A percentile compares a stretch with the other conserved stretches of the same genome.
These are phyloP conservation scores for Colletotrichum incanum DNA, from an alignment of 2,329 filamentous ascomycete genomes.

Conservation along the genomic window DNA sequence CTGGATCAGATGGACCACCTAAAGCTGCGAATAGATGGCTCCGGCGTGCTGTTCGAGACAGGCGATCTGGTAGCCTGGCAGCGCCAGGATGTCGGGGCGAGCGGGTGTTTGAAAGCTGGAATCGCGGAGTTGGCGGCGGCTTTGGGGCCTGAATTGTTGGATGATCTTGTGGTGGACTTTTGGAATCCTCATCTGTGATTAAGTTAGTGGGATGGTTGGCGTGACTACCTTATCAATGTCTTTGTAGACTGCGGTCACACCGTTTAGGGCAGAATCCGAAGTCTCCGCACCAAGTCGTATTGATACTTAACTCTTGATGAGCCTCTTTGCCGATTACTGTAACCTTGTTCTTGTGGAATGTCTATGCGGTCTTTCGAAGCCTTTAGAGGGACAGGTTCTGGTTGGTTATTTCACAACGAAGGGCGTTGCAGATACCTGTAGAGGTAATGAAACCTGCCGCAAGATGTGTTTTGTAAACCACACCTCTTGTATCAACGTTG, in stretches of 20 bases:
- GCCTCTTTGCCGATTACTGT: too few species aligned
- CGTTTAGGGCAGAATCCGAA: neutral
- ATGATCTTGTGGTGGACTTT: constrained; percentile 73
- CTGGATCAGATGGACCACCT: constrained; percentile 72
- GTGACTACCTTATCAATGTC: too few species aligned
- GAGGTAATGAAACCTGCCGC: neutral
- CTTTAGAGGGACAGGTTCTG: too few species aligned
- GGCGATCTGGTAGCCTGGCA: constrained; percentile 75
- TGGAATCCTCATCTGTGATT: constrained; percentile 27
- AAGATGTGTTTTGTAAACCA: too few species aligned
- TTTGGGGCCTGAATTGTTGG: constrained; percentile 73
- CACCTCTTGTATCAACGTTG: neutral
- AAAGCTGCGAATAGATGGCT: constrained; percentile 64
- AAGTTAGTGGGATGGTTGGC: neutral
- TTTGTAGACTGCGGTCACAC: neutral
- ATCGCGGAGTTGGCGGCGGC: constrained; percentile 79
- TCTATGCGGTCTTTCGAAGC: neutral
- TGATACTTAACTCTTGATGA: neutral
- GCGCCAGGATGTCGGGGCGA: constrained; percentile 58
- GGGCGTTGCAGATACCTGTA: neutral
- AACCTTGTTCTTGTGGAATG: neutral
- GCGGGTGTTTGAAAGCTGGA: constrained; percentile 70
- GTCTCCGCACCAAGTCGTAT: neutral
- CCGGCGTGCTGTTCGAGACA: constrained; percentile 57
- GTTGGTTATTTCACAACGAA: neutral